A percentile compares a stretch with the other conserved stretches of the same genome.
These are phyloP conservation scores for Saccharomyces hybrid DNA, from an alignment of 1,139 yeast genomes.

Conservation along the genomic window DNA sequence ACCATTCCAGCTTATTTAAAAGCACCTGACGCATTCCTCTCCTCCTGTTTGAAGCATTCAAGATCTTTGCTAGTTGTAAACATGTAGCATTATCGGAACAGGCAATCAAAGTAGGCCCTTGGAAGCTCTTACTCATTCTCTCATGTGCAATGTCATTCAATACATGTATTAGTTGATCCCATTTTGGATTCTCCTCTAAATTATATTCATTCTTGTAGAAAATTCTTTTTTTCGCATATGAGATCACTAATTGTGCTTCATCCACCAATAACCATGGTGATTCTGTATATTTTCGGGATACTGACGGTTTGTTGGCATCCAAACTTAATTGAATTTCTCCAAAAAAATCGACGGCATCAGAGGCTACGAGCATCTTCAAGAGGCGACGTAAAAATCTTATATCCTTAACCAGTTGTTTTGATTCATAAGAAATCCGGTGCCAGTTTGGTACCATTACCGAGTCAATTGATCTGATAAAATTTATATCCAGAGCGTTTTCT, in stretches of 20 bases:
- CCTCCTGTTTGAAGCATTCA: conserved; percentile 28
- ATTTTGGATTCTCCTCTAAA: conserved; percentile 80
- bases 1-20: conserved; percentile 46
- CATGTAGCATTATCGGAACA: conserved; percentile 53
- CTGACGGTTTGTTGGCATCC: conserved; percentile 51
- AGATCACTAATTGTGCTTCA: conserved; percentile 71
- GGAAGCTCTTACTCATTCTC: conserved; percentile 30
- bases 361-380: conserved; percentile 46
- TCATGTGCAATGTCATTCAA: conserved; percentile 66
- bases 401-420: conserved; percentile 72
- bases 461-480: conserved; percentile 58
- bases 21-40: conserved; percentile 41
- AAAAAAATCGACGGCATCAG: conserved; percentile 72
- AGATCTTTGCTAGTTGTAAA: conserved; percentile 45
- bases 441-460: conserved; percentile 68
- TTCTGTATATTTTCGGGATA: conserved; percentile 43
- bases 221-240: conserved; percentile 66
- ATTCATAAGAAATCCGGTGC: conserved; percentile 77
- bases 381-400: conserved; percentile 57
- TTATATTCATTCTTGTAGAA: conserved; percentile 39
- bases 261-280: conserved; percentile 86
- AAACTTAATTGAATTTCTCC: conserved; percentile 61
- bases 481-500: conserved; percentile 61
- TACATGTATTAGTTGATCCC: conserved; percentile 69
- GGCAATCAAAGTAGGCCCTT: conserved; percentile 70